These are phyloP conservation scores for Taxawa tesnikishii DNA, from an alignment of 2,329 filamentous ascomycete species.

Conservation along the genomic window DNA sequence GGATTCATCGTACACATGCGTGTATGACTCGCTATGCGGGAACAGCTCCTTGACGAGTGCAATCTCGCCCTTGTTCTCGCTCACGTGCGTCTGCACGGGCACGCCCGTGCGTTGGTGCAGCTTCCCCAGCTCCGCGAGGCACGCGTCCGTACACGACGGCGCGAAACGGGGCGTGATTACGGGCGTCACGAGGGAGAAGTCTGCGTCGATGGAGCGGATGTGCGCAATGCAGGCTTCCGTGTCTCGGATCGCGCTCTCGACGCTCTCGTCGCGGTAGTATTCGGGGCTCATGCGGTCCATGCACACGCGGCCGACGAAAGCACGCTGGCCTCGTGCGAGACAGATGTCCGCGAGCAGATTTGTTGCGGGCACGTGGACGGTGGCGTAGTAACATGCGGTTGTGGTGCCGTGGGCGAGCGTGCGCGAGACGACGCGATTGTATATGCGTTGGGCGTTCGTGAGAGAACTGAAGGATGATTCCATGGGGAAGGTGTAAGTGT, in stretches of 20 bases:
- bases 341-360: conserved; percentile 83
- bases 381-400: conserved; percentile 89
- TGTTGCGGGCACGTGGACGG: conserved; percentile 74
- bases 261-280: conserved; percentile 66
- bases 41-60: conserved; percentile 59
- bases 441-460: conserved; percentile 55
- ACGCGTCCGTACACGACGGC: conserved; percentile 38
- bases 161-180: conserved; percentile 64
- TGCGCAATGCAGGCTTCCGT: conserved; percentile 38
- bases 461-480: conserved; percentile 62
- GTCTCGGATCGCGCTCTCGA: conserved; percentile 45
- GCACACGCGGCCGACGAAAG: conserved; percentile 86
- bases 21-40: conserved; percentile 51
- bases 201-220: conserved; percentile 54
- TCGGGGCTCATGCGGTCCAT: conserved; percentile 74
- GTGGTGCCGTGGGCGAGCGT: conserved; percentile 88
- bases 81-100: conserved; percentile 79
- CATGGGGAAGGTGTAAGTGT: conserved; percentile 89
- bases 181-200: conserved; percentile 53
- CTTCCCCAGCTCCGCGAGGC: conserved; percentile 51
- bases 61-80: conserved; percentile 68
- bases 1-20: conserved; percentile 64
- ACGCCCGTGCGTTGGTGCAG: conserved; percentile 52
- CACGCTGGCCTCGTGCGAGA: conserved; percentile 66
- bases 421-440: conserved; percentile 63